Evolutionary conservation across 306 rosid species (phyloP), one percentile per base, ranked within the genome.

Genomic region (Phaseolus lunatus): DNA sequence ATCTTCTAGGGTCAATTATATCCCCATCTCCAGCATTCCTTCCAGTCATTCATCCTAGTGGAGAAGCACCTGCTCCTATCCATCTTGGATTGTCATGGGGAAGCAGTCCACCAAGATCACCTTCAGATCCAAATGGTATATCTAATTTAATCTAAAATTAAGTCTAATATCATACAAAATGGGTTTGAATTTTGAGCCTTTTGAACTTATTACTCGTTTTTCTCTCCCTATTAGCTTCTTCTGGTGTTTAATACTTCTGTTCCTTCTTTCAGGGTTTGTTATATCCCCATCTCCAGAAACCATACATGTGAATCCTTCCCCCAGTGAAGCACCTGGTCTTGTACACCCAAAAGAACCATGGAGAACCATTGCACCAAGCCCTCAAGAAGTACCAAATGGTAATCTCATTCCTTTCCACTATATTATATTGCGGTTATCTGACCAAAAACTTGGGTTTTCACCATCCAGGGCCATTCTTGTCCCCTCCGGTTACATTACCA

Each of bases 21-120:
- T 80, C 91, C 82, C 94, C 92, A 54, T 86, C 96, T 64, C 89
- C 89, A 2, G 81, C 83, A 66, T 78, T 75, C 49, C 79, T 68
- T 66, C 79, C 85, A n/a, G 78, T 23, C 62, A 64, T 78, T 86
- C 85, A 82, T 82, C 88, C 82, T 3, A 52, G 57, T 43, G 88
- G 81, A 76, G 88, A 77, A 87, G 83, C 91, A 20, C 86, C 89
- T 43, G 82, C 86, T 83, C 88, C 87, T 66, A 48, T 76, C 61
- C 75, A 81, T 67, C 72, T 79, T 66, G 87, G 80, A 31, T 74
- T 78, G 61, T 70, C 92, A 45, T 78, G 84, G 85, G 62, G 73
- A 80, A 84, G 77, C 59, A 85, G 14, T 83, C 85, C 82, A 20
- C 90, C 90, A 49, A 85, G 71, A 89, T 58, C 87, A 37, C 83